These are phyloP conservation scores for Trypanosoma brucei DNA, from an alignment of 208 protist species.

Conservation along the genomic window DNA sequence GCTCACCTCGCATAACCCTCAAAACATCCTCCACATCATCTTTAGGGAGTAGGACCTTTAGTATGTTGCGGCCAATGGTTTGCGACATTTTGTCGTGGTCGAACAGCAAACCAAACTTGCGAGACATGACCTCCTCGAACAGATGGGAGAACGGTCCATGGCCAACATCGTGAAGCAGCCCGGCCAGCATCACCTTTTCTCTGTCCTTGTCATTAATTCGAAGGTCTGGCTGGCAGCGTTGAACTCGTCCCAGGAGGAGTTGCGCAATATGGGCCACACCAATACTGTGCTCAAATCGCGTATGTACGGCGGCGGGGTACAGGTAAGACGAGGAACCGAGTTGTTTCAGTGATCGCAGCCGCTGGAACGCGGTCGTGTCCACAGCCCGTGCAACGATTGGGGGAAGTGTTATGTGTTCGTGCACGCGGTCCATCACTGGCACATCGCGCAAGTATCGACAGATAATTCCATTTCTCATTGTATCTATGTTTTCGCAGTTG, in stretches of 20 bases:
- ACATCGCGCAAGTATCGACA: constrained; percentile 40
- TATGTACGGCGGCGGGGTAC: constrained; percentile 94
- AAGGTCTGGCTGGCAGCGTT: constrained; percentile 87
- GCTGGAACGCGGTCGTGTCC: constrained; percentile 95
- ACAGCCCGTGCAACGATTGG: constrained; percentile 70
- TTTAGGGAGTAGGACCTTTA: constrained; percentile 34
- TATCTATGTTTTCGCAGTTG: too few species aligned
- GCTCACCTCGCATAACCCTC: constrained; percentile 53
- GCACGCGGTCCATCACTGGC: constrained; percentile 71
- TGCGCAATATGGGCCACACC: constrained; percentile 92
- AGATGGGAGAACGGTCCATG: constrained; percentile 96
- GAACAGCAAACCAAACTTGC: constrained; percentile 58
- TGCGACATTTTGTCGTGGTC: constrained; percentile 87
- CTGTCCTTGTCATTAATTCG: constrained; percentile 83
- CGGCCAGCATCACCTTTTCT: constrained; percentile 86
- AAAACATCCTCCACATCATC: constrained; percentile 62
- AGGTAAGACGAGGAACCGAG: constrained; percentile 92
- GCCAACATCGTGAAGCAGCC: constrained; percentile 94
- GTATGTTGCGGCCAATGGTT: constrained; percentile 49
- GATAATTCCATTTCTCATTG: constrained; percentile 13
- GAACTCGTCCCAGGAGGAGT: constrained; percentile 71
- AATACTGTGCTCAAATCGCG: constrained; percentile 96
- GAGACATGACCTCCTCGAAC: constrained; percentile 91
- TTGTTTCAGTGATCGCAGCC: constrained; percentile 93
- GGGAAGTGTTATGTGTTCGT: constrained; percentile 82